Conservation (phyloP, 2,329 filamentous ascomycete genomes). For the Xylaria sp. region DNA sequence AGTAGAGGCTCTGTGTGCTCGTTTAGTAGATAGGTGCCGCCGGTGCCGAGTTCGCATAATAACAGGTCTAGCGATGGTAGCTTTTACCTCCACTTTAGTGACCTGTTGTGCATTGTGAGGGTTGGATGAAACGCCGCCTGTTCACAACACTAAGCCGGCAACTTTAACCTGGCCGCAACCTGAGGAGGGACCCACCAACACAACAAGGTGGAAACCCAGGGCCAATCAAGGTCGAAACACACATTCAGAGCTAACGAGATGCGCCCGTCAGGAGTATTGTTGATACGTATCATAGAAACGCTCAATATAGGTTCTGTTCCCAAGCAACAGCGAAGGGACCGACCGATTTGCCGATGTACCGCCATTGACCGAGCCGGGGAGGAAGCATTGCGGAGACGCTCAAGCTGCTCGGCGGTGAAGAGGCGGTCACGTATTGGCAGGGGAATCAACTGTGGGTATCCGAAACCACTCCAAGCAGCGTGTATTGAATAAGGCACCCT, state of each 20-base stretch:
- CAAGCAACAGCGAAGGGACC: neutral
- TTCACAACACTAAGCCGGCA: slow-evolving; percentile 21
- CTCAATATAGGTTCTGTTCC: neutral
- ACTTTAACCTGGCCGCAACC: slow-evolving; percentile 15
- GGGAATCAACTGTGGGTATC: neutral
- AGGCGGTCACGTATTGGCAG: slow-evolving; percentile 2
- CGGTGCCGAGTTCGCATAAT: slow-evolving; percentile 12
- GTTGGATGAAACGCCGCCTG: slow-evolving; percentile 33
- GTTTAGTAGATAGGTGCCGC: neutral
- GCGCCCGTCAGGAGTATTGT: neutral
- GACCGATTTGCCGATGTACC: neutral
- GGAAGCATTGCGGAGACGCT: neutral
- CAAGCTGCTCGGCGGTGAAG: neutral
- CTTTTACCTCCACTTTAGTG: slow-evolving; percentile 25
- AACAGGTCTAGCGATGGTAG: neutral
- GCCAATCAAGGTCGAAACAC: neutral
- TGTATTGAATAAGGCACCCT: neutral
- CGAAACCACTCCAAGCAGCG: neutral
- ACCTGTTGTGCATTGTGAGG: slow-evolving; percentile 24
- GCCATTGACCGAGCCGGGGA: no score
- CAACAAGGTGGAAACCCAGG: neutral
- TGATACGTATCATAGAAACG: neutral
- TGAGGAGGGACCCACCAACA: slow-evolving; percentile 17
- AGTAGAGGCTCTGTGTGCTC: neutral
- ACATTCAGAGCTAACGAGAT: neutral